A percentile compares a stretch with the other conserved stretches of the same genome.
Conservation (phyloP, 2,329 filamentous ascomycete genomes). For the Tricladium varicosporioides region DNA sequence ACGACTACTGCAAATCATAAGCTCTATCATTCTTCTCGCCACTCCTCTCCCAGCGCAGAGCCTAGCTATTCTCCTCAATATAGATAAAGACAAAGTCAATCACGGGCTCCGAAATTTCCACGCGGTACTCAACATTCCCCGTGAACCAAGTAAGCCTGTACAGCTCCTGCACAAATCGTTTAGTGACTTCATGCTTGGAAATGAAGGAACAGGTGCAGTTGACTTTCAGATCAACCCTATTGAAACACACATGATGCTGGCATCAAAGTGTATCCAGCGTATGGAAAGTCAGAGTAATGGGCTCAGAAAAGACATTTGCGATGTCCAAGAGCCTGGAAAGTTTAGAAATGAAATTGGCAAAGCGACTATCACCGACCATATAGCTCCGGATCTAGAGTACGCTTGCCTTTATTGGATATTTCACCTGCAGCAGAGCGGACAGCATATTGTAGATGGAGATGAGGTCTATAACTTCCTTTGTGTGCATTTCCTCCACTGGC, state of each 20-base stretch:
- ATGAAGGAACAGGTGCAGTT: neutral
- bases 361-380: slow-evolving; percentile 1
- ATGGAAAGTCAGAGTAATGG: neutral
- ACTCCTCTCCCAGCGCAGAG: slow-evolving; percentile 20
- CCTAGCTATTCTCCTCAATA: slow-evolving; percentile 21
- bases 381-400: slow-evolving; percentile 23
- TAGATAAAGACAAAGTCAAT: slow-evolving; percentile 13
- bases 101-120: slow-evolving; percentile 20
- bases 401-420: slow-evolving; percentile 27
- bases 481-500: slow-evolving; percentile 37
- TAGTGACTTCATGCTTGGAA: slow-evolving; percentile 25
- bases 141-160: slow-evolving; percentile 17
- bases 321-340: slow-evolving; percentile 15
- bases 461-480: slow-evolving; percentile 36
- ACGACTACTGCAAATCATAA: slow-evolving; percentile 5
- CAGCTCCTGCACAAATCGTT: slow-evolving; percentile 30
- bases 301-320: slow-evolving; percentile 25
- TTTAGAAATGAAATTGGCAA: slow-evolving; percentile 2
- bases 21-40: slow-evolving; percentile 15
- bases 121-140: slow-evolving; percentile 27
- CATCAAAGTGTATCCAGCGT: neutral
- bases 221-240: neutral
- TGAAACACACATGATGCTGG: slow-evolving; percentile 3
- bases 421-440: slow-evolving; percentile 28
- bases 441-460: slow-evolving; percentile 29